phyloP scores from a whole-genome alignment of 116 monocot genomes.

The Thalassia testudinum region DNA sequence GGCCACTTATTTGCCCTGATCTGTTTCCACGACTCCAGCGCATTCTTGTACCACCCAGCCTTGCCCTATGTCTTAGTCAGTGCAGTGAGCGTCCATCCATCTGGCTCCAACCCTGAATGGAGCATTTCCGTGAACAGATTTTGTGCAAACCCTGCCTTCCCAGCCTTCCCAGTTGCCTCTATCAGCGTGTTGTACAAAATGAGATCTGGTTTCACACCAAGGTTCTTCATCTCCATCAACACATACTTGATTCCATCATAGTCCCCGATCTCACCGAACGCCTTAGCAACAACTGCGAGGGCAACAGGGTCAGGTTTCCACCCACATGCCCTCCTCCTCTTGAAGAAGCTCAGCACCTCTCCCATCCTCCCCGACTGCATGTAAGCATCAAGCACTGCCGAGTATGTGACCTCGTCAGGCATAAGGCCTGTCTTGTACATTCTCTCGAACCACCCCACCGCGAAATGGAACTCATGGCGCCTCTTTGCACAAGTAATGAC shows the following conservation, averaged over 20 bases:
- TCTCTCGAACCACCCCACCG: constrained; percentile 72
- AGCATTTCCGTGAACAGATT: constrained; percentile 48
- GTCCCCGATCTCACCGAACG: constrained; percentile 40
- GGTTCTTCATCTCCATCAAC: constrained; percentile 80
- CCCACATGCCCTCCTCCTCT: constrained; percentile 37
- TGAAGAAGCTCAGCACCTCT: constrained; percentile 45
- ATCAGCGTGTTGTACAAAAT: constrained; percentile 52
- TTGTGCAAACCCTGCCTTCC: constrained; percentile 64
- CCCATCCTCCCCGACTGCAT: constrained; percentile 45
- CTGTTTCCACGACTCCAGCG: constrained; percentile 32
- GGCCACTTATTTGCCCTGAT: constrained; percentile 38
- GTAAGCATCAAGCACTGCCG: constrained; percentile 67
- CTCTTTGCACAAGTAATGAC: constrained; percentile 54
- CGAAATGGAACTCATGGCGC: constrained; percentile 41
- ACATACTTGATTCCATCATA: constrained; percentile 74
- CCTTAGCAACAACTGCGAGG: constrained; percentile 43
- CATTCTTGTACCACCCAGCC: constrained; percentile 54
- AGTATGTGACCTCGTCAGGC: constrained; percentile 64
- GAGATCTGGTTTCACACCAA: constrained; percentile 57
- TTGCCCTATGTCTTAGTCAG: constrained; percentile 39
- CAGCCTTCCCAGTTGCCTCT: constrained; percentile 57
- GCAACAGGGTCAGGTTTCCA: constrained; percentile 51
- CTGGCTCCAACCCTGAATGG: constrained; percentile 19
- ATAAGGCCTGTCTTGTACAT: constrained; percentile 46
- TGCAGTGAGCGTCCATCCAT: constrained; percentile 28